Percentiles rank a stretch among this genome's conserved stretches.
These are phyloP conservation scores for Quercus cerris DNA, from an alignment of 306 rosid species.

Conservation along the genomic window DNA sequence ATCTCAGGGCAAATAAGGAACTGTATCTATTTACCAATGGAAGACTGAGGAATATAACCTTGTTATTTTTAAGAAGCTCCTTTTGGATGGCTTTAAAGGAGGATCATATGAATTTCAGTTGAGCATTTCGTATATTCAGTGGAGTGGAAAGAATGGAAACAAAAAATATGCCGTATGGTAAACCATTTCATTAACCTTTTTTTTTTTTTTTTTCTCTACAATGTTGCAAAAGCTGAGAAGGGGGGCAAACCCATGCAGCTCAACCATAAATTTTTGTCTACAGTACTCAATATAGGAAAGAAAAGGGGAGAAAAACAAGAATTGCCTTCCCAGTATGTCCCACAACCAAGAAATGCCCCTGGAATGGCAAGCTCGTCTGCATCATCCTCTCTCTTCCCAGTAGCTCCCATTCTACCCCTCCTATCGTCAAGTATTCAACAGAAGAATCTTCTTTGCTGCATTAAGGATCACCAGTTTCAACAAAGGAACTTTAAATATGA, in stretches of 20 bases:
- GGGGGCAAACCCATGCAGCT: neutral
- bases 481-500: neutral
- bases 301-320: neutral
- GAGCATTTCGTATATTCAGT: neutral
- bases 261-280: neutral
- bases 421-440: slow-evolving; percentile 32
- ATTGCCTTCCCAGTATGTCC: neutral
- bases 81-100: neutral
- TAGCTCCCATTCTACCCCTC: neutral
- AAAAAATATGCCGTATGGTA: neutral
- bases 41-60: no score
- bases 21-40: no score
- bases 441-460: slow-evolving; percentile 62
- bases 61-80: neutral
- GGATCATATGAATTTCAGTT: neutral
- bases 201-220: neutral
- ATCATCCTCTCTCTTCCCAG: neutral
- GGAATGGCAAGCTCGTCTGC: neutral
- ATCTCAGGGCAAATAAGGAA: no score
- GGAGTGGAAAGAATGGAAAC: neutral
- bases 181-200: neutral
- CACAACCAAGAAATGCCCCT: neutral
- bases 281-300: neutral
- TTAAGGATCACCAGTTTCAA: slow-evolving; percentile 18
- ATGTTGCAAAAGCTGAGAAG: neutral